Base-by-base conservation (phyloP, 192 early-diverging fungal species). In the Coemansia sp. region DNA sequence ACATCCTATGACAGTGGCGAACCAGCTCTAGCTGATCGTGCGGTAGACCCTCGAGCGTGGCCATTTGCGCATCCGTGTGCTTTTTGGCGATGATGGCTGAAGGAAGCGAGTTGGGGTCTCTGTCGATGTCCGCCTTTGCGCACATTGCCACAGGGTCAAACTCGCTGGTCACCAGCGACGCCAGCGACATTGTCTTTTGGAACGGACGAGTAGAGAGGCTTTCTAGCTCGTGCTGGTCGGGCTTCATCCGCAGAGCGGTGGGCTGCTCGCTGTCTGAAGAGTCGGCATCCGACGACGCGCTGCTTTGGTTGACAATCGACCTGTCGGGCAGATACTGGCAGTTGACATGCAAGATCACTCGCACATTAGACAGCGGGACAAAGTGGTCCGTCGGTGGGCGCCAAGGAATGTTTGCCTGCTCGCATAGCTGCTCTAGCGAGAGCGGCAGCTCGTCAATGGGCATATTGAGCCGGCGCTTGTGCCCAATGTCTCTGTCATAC, bases 281-380 rank as follows among this genome's bases (percentile, higher is more conserved):
- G 8, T 62, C 71, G 24, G 67, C 68, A 11, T 62, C 61, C 20
- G 61, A 62, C 18, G 61, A 22, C 12, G 61, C 61, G 61, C 61
- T 41, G 22, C 61, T 41, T 27, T 62, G 61, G 11, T 24, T 62
- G 61, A 62, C 22, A 8, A 62, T 40, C 20, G 61, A 62, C 36
- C 9, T 41, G 20, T 79, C 71, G 3, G 83, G 73, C 38, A 80
- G 41, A 39, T 85, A 80, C 72, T 74, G 11, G 64, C 79, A 85
- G 79, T 80, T 80, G 33, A 85, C 74, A 43, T 85, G 83, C 46
- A 85, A 27, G 27, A 80, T 80, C 29, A 78, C 83, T 12, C 79
- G 78, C 43, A 85, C 79, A 33, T 69, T 70, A 46, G 70, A 40
- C 64, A 76, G 66, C 13, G 83, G 72, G 64, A 80, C 83, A 78